Conservation (phyloP, 352 stramenopile genomes). For the Phytophthora crassamura region DNA sequence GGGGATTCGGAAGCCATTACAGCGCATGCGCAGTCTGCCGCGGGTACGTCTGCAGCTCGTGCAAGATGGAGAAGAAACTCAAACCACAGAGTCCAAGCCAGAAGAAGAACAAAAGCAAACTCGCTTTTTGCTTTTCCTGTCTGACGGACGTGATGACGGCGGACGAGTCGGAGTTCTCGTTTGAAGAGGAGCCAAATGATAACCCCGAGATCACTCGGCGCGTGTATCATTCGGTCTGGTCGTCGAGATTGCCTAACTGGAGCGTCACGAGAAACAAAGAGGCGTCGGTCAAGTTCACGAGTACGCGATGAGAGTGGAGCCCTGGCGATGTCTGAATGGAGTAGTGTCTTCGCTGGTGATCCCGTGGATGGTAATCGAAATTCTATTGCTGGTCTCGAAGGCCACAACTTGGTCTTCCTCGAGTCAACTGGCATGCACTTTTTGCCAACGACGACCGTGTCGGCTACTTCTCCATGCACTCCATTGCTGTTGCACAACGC, state of each 20-base stretch:
- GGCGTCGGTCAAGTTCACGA: conserved; percentile 16
- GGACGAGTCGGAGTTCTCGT: conserved; percentile 18
- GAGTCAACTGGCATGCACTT: no score
- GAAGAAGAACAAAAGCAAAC: conserved; percentile 29
- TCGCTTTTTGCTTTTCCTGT: conserved; percentile 46
- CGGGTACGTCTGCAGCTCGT: conserved; percentile 34
- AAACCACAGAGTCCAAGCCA: conserved; percentile 25
- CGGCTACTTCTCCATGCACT: no score
- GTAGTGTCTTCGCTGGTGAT: no score
- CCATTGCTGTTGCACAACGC: no score
- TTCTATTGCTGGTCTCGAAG: no score
- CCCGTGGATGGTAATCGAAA: no score
- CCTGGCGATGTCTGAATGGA: no score
- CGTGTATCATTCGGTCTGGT: conserved; percentile 19
- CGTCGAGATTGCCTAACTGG: conserved; percentile 15
- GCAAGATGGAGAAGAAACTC: conserved; percentile 38
- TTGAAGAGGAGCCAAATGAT: conserved; percentile 12
- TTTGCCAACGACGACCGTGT: no score
- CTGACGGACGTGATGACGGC: conserved; percentile 22
- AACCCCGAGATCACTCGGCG: neutral
- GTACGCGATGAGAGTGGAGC: conserved; percentile 17
- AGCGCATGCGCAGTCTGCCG: conserved; percentile 36
- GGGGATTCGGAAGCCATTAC: conserved; percentile 13
- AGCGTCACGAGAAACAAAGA: conserved; percentile 17
- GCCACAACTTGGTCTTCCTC: no score